Percentiles rank a stretch among this genome's conserved stretches.
phyloP scores from a whole-genome alignment of 495 filamentous ascomycete genomes.

The Saxispiralis lemnorum region DNA sequence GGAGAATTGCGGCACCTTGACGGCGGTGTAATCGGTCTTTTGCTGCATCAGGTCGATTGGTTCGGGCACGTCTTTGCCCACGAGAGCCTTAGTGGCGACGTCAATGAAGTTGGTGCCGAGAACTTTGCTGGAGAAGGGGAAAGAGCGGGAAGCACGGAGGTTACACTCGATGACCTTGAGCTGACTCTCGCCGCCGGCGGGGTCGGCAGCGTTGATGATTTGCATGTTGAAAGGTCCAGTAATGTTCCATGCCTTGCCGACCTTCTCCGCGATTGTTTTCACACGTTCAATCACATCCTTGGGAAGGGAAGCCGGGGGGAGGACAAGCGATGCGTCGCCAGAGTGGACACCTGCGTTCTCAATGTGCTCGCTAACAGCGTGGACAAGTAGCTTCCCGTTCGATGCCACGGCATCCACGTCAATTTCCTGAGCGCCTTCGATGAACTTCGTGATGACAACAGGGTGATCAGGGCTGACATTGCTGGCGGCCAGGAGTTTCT shows the following conservation, averaged over 20 bases:
- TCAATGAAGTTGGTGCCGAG: conserved; percentile 96
- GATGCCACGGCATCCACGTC: conserved; percentile 91
- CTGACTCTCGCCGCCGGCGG: conserved; percentile 45
- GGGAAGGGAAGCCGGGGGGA: conserved; percentile 72
- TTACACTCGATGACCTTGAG: conserved; percentile 99
- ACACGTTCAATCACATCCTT: conserved; percentile 59
- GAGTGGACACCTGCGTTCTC: conserved; percentile 96
- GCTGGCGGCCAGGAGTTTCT: conserved; percentile 71
- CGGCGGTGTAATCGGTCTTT: conserved; percentile 81
- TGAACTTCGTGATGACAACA: conserved; percentile 96
- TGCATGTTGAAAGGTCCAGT: conserved; percentile 99
- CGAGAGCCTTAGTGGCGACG: conserved; percentile 80
- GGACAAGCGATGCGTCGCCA: conserved; percentile 75
- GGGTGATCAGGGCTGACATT: conserved; percentile 91
- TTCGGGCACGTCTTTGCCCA: conserved; percentile 70
- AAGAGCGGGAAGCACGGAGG: conserved; percentile 88
- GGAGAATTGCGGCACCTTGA: conserved; percentile 95
- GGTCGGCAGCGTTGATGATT: conserved; percentile 79
- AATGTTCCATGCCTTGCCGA: conserved; percentile 91
- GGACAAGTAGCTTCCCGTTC: conserved; percentile 69
- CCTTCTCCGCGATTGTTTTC: conserved; percentile 89
- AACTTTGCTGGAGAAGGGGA: conserved; percentile 95
- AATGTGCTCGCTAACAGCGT: conserved; percentile 90
- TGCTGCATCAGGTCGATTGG: conserved; percentile 74
- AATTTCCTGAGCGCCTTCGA: conserved; percentile 91